Base-by-base conservation (phyloP, 2,329 filamentous ascomycete species). In the Beauveria medogensis region DNA sequence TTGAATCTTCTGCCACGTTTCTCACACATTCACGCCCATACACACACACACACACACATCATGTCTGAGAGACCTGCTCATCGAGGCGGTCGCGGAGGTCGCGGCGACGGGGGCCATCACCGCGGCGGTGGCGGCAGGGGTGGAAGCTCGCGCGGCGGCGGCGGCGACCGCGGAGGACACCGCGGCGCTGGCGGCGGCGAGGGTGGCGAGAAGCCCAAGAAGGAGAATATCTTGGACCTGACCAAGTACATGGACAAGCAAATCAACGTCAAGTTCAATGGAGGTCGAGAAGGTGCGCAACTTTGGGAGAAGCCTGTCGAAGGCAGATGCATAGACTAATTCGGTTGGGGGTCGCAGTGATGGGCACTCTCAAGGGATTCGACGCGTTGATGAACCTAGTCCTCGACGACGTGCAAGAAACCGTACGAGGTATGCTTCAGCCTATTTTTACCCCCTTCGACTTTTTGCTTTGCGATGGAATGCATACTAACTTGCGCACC, bases 321-420 rank as follows among this genome's bases (percentile, higher is more conserved):
- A 37, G 34, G 34, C 14, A 37, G 34, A 16, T 37, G 34, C 34
- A 37, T 37, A 5, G 14, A 37, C 34, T 37, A 37, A 37, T 37
- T 14, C 14, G 34, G 5, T 41, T 37, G 18, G 26, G 20, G 20
- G 3, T 10, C 18, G 43, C 70, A 96, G 93, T 96, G 61, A 88
- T 86, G 55, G 94, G 94, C 57, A 91, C 86, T 1, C 80, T 99
- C 47, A 97, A 97, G 75, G 94, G 94, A 64, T 97, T 92, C 74
- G 94, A 99, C 73, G 92, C 94, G 69, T 82, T 99, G 63, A 97
- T 97, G 92, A 99, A 99, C 73, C 81, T 99, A 64, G 94, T 99
- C 28, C 80, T 99, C 61, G 94, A 97, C 70, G 90, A 97, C 67
- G 93, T 96, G 57, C 87, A 94, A 73, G 94, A 99, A 74, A 83